Percentiles rank a stretch among this genome's conserved stretches.
These are phyloP conservation scores for Thielaviopsis populi DNA, from an alignment of 2,329 filamentous ascomycete genomes.

Conservation along the genomic window DNA sequence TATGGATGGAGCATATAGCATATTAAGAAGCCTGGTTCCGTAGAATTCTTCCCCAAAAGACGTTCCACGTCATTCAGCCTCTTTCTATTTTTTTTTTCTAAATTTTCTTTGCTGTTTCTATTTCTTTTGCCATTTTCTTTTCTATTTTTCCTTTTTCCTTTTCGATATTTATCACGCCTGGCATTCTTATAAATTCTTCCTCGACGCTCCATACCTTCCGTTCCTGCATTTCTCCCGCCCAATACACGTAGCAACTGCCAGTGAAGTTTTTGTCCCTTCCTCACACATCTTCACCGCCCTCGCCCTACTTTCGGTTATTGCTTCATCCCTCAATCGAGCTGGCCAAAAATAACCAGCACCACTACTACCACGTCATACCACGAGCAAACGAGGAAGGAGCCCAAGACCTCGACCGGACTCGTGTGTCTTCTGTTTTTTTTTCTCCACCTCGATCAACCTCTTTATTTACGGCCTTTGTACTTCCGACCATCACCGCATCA, in stretches of 20 bases:
- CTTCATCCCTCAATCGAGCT: background rate
- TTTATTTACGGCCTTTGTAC: background rate
- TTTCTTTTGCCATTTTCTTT: too few relatives aligned
- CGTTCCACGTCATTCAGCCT: too few relatives aligned
- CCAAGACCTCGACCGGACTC: background rate
- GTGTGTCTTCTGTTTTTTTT: background rate
- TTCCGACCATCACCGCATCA: background rate
- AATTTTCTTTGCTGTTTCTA: too few relatives aligned
- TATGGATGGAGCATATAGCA: background rate
- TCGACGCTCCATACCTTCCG: background rate
- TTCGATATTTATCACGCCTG: background rate
- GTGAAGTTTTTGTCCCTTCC: background rate
- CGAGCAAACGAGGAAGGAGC: background rate
- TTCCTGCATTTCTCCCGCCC: background rate
- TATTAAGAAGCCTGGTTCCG: background rate
- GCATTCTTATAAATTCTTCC: background rate
- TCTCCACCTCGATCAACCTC: background rate
- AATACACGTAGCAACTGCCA: background rate
- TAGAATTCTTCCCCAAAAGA: too few relatives aligned
- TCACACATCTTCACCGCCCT: background rate
- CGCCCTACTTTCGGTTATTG: constrained; percentile 4
- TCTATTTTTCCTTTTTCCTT: too few relatives aligned
- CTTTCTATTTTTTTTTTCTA: too few relatives aligned
- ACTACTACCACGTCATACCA: background rate
- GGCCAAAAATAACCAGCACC: background rate